Percentiles rank a stretch among this genome's conserved stretches.
Evolutionary conservation across 2,329 filamentous ascomycete genomes (phyloP).

Genomic region (Clarireedia monteithiana): DNA sequence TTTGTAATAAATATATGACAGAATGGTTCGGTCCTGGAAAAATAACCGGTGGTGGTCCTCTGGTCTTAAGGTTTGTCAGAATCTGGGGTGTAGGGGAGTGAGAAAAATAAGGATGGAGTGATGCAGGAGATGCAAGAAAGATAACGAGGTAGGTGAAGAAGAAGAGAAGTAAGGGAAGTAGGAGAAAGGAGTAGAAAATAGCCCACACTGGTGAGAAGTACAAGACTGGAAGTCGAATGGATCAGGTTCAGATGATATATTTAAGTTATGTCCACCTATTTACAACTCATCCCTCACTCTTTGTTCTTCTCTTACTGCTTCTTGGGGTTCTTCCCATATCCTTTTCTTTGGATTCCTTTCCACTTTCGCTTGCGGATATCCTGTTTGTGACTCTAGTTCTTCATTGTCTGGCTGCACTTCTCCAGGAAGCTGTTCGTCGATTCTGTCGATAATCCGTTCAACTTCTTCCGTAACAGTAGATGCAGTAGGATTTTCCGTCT

Average conservation of each 20-base stretch:
- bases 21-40: no score
- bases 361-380: constrained; percentile 44
- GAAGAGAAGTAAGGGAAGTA: background rate
- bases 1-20: no score
- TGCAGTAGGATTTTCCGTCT: constrained; percentile 2
- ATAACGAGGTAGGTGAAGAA: background rate
- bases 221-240: no score
- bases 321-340: constrained; percentile 47
- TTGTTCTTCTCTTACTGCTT: constrained; percentile 26
- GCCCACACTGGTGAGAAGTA: no score
- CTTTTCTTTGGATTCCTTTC: constrained; percentile 51
- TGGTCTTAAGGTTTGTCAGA: no score
- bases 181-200: no score
- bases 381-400: constrained; percentile 44
- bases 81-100: no score
- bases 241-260: background rate
- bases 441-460: constrained; percentile 43
- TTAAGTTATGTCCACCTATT: background rate
- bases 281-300: constrained; percentile 28
- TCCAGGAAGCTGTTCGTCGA: constrained; percentile 22
- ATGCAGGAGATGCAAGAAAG: no score
- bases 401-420: constrained; percentile 20
- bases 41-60: no score
- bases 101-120: no score
- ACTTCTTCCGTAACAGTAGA: constrained; percentile 44